phyloP scores from a whole-genome alignment of 257 asterid species.

The Solanum chilense region DNA sequence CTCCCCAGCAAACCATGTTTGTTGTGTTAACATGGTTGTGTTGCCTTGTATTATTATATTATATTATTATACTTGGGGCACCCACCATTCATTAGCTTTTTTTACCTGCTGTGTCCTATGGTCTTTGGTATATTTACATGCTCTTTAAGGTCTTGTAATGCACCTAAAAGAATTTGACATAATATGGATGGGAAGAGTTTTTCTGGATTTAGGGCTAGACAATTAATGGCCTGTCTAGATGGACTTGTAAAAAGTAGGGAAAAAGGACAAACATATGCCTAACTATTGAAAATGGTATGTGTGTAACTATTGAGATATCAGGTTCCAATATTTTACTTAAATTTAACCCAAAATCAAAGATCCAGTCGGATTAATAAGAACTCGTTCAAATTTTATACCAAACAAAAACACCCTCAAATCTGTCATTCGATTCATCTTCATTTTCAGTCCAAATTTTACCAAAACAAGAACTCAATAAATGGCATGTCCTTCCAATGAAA shows the following conservation, averaged over 20 bases:
- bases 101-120: neutral
- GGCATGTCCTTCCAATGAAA: neutral
- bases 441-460: no score
- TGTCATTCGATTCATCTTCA: no score
- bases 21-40: neutral
- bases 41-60: neutral
- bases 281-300: no score
- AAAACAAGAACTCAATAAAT: neutral
- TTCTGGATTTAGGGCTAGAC: no score
- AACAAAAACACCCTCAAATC: no score
- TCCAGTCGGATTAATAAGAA: neutral
- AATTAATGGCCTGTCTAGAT: no score
- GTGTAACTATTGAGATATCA: no score
- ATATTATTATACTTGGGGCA: neutral
- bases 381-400: neutral
- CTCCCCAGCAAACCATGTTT: neutral
- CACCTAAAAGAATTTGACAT: no score
- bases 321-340: neutral
- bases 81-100: neutral
- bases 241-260: neutral
- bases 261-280: no score
- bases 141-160: no score
- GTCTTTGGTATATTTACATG: neutral
- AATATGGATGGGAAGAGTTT: no score
- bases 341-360: neutral